These are phyloP conservation scores for Thalassiosira pacifica DNA, from an alignment of 352 stramenopile species.

Conservation along the genomic window DNA sequence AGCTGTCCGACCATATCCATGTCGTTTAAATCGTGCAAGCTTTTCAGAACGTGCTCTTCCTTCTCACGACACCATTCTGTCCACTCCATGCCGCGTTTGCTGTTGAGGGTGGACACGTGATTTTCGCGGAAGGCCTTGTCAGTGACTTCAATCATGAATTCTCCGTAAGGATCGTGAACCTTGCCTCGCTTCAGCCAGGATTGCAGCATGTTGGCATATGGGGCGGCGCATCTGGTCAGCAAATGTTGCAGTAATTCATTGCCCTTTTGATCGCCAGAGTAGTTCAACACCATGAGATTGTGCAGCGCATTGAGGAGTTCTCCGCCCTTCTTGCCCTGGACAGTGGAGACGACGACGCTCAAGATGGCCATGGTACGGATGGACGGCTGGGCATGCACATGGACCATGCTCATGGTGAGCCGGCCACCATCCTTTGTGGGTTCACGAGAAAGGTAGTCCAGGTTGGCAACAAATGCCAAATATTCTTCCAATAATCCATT, in stretches of 20 bases:
- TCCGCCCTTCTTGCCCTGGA: constrained; percentile 89
- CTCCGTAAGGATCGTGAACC: constrained; percentile 78
- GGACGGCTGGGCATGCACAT: constrained; percentile 92
- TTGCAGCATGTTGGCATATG: constrained; percentile 80
- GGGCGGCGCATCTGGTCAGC: constrained; percentile 65
- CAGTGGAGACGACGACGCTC: constrained; percentile 88
- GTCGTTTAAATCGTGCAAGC: constrained; percentile 51
- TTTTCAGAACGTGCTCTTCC: constrained; percentile 68
- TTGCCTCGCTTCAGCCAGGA: constrained; percentile 74
- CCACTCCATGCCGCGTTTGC: constrained; percentile 53
- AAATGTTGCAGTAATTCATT: constrained; percentile 71
- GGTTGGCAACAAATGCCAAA: constrained; percentile 91
- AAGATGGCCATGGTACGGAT: constrained; percentile 93
- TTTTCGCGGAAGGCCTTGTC: constrained; percentile 50
- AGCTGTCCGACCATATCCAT: constrained; percentile 7
- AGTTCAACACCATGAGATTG: constrained; percentile 86
- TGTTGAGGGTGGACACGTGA: constrained; percentile 17
- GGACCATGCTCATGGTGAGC: constrained; percentile 92
- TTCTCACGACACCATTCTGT: constrained; percentile 52
- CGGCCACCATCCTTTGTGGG: no score
- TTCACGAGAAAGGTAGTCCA: constrained; percentile 86
- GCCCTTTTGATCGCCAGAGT: constrained; percentile 71
- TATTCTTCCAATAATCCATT: constrained; percentile 94
- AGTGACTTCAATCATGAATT: constrained; percentile 84
- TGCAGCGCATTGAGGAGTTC: constrained; percentile 92